Evolutionary conservation across 2,329 filamentous ascomycete genomes (phyloP).

Genomic region (Cladosporium sp.): DNA sequence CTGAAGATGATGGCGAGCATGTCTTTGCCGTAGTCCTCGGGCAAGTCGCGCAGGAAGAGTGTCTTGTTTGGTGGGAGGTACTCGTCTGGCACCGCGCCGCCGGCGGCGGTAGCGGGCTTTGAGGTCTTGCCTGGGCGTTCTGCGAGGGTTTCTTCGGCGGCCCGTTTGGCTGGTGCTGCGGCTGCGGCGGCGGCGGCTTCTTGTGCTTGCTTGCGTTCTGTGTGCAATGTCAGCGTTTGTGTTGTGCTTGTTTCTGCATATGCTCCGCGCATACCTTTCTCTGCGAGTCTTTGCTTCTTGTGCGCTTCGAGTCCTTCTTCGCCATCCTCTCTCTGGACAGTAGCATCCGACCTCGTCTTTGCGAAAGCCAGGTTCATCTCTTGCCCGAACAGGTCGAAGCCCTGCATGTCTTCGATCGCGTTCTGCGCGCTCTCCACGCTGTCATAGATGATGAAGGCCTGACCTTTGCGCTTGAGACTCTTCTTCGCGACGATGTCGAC

Average conservation of each 20-base stretch:
- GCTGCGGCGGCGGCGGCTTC: conserved; percentile 68
- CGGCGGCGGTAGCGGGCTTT: conserved; percentile 63
- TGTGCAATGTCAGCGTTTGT: not conserved
- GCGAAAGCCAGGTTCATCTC: conserved; percentile 82
- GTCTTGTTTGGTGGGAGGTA: conserved; percentile 97
- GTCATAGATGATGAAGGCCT: conserved; percentile 93
- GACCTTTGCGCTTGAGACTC: conserved; percentile 87
- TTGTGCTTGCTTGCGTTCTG: conserved; percentile 74
- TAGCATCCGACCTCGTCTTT: conserved; percentile 80
- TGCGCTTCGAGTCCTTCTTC: conserved; percentile 82
- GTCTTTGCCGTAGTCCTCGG: conserved; percentile 80
- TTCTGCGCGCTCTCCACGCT: conserved; percentile 69
- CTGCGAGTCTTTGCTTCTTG: conserved; percentile 75
- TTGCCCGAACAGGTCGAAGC: conserved; percentile 90
- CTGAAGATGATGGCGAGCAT: conserved; percentile 75
- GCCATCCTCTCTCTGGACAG: conserved; percentile 67
- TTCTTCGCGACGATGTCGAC: conserved; percentile 83
- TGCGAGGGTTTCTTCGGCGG: conserved; percentile 52
- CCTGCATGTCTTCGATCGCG: conserved; percentile 84
- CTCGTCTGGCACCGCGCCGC: conserved; percentile 86
- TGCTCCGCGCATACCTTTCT: conserved; percentile 61
- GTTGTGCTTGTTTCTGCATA: not conserved
- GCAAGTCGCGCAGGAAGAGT: conserved; percentile 87
- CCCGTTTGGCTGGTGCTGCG: conserved; percentile 44
- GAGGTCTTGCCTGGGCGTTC: conserved; percentile 63